Evolutionary conservation across 495 filamentous ascomycete species (phyloP).

Genomic region (Daldinia grandis): DNA sequence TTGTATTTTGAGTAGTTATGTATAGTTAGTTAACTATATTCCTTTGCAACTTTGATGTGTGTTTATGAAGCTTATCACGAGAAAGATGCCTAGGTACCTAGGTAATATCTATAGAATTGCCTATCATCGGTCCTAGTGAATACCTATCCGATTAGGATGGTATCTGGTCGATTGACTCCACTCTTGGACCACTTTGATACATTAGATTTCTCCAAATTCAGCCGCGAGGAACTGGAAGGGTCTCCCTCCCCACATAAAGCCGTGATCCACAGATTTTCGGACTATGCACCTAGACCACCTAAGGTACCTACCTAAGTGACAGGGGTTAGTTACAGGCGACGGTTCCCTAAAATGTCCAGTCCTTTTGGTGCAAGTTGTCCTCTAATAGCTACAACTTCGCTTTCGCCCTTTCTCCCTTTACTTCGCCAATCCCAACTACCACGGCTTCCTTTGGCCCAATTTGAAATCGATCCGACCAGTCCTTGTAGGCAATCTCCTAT

Average conservation of each 20-base stretch:
- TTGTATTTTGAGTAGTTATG: background rate
- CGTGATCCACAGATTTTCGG: background rate
- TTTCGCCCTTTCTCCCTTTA: background rate
- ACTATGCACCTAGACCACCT: too few species aligned
- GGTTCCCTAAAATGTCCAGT: slow-evolving; percentile 11
- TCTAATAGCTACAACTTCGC: slow-evolving; percentile 5
- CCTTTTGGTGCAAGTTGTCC: slow-evolving; percentile 42
- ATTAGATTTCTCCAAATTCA: slow-evolving; percentile 33
- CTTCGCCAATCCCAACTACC: slow-evolving; percentile 10
- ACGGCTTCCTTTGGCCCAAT: slow-evolving; percentile 4
- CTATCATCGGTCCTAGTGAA: too few species aligned
- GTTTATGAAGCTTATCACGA: background rate
- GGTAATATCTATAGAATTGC: too few species aligned
- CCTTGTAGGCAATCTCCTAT: background rate
- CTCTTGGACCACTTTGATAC: background rate
- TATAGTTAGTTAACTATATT: background rate
- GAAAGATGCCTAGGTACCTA: background rate
- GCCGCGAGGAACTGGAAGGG: slow-evolving; percentile 29
- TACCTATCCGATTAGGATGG: background rate
- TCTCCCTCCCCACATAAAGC: slow-evolving; percentile 12
- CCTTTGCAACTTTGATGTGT: background rate
- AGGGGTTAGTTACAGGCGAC: slow-evolving; percentile 6
- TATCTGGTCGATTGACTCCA: slow-evolving; percentile 5
- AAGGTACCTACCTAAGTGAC: too few species aligned
- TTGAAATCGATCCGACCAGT: background rate